phyloP scores from a whole-genome alignment of 169 alveolate species.

The Cryptosporidium ryanae region DNA sequence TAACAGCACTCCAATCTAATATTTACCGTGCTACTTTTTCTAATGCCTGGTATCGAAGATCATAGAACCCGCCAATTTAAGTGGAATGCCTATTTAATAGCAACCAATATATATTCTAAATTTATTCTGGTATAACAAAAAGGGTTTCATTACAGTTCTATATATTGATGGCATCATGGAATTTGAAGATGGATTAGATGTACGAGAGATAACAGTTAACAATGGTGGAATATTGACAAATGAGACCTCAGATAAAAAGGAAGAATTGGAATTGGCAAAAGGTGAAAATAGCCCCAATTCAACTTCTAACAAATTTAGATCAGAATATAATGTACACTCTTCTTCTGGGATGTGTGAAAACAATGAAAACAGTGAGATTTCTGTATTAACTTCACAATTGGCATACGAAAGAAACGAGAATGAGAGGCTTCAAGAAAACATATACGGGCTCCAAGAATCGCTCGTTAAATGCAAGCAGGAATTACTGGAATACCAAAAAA shows the following conservation, averaged over 20 bases:
- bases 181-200: constrained; percentile 30
- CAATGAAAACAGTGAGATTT: constrained; percentile 19
- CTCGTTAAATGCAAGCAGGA: constrained; percentile 45
- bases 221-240: background rate
- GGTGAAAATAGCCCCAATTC: background rate
- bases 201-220: constrained; percentile 1
- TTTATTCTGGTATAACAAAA: too few relatives aligned
- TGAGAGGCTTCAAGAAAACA: constrained; percentile 54
- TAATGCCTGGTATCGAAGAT: too few relatives aligned
- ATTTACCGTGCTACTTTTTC: too few relatives aligned
- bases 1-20: too few relatives aligned
- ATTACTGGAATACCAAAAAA: constrained; percentile 37
- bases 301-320: too few relatives aligned
- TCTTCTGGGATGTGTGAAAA: background rate
- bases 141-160: too few relatives aligned
- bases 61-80: too few relatives aligned
- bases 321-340: background rate
- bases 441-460: constrained; percentile 42
- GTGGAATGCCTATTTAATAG: too few relatives aligned
- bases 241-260: background rate
- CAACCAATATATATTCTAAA: too few relatives aligned
- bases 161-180: constrained; percentile 19
- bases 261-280: background rate
- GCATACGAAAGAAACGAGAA: constrained; percentile 62
- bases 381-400: constrained; percentile 34